Conservation (phyloP, 805 yeast species). For the Candida quercuum region DNA sequence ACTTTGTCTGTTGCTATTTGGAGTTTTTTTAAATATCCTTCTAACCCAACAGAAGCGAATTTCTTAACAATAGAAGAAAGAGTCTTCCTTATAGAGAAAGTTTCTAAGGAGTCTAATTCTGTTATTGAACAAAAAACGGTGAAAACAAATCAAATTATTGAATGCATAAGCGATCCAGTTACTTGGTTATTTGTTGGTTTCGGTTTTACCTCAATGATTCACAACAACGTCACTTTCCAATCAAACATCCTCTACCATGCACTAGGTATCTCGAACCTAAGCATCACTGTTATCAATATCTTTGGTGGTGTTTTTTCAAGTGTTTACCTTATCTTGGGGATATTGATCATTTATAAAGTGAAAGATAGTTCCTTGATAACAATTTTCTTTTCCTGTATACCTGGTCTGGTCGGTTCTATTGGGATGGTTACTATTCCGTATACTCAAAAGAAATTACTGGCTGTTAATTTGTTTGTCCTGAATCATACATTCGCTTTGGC, state of each 20-base stretch:
- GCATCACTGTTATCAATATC: slow-evolving; percentile 40
- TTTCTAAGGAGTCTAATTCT: slow-evolving; percentile 27
- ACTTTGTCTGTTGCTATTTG: slow-evolving; percentile 29
- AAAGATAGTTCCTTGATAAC: slow-evolving; percentile 25
- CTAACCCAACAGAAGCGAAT: slow-evolving; percentile 38
- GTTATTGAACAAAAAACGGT: slow-evolving; percentile 35
- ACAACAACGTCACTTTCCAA: slow-evolving; percentile 41
- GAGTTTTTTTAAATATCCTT: slow-evolving; percentile 35
- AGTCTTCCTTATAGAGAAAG: slow-evolving; percentile 32
- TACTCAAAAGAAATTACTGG: slow-evolving; percentile 27
- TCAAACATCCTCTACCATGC: slow-evolving; percentile 36
- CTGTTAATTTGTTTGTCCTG: slow-evolving; percentile 29
- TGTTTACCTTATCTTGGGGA: slow-evolving; percentile 25
- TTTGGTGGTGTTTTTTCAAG: slow-evolving; percentile 23
- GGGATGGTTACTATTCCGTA: slow-evolving; percentile 34
- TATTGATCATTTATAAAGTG: slow-evolving; percentile 21
- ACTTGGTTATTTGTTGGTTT: slow-evolving; percentile 29
- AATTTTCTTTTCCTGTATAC: slow-evolving; percentile 12
- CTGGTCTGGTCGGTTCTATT: slow-evolving; percentile 31
- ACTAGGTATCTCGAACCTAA: slow-evolving; percentile 29
- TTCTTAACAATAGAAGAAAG: slow-evolving; percentile 37
- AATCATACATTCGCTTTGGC: slow-evolving; percentile 23
- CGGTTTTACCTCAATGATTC: slow-evolving; percentile 35
- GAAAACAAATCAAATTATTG: slow-evolving; percentile 34
- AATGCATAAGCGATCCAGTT: slow-evolving; percentile 34